Evolutionary conservation across 768 basidiomycete genomes (phyloP), one percentile per base, ranked within the genome.

Genomic region (Leccinum barrowsii): DNA sequence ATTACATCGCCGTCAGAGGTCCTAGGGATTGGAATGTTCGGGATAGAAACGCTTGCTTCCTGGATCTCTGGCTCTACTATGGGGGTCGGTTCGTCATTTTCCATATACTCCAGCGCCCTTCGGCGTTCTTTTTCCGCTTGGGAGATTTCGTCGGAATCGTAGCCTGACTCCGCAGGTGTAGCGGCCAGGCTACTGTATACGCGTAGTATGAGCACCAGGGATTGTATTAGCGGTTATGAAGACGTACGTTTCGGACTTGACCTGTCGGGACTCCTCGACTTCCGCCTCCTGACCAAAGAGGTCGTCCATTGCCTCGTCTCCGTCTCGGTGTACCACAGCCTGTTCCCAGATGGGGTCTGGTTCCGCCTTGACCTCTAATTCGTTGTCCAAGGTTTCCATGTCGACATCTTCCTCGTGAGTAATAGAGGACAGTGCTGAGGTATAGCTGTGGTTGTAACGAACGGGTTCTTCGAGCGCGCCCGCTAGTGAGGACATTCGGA

Each of bases 11-110:
- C 87, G 70, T 94, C 89, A 58, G 90, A 88, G 62, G 85, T 86
- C 65, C 81, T 82, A 54, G 93, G 88, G 22, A 88, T 81, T 11
- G 90, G 91, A 22, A 94, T 80, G 67, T 96, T 95, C n/a, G 92
- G 94, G 64, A 97, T 86, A 30, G 83, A 78, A 48, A 93, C 84
- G 52, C 86, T 76, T 15, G 89, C 90, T 64, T 91, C 89, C 24
- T 76, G 71, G 57, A 82, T 77, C 51, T 84, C 79, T 58, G 81
- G 82, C 1, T 32, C 32, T 12, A 82, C 72, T 7, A 83, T 75
- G 57, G 82, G 81, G 30, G 76, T 78, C 5, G 85, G 82, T 60
- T 82, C 80, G 11, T 90, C 88, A 28, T 90, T 89, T 70, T 93
- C 92, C 65, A 81, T 83, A 69, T 94, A 94, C 72, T 94, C 92